phyloP scores from a whole-genome alignment of 176 grass and related monocot species.

The Stipa capillata region DNA sequence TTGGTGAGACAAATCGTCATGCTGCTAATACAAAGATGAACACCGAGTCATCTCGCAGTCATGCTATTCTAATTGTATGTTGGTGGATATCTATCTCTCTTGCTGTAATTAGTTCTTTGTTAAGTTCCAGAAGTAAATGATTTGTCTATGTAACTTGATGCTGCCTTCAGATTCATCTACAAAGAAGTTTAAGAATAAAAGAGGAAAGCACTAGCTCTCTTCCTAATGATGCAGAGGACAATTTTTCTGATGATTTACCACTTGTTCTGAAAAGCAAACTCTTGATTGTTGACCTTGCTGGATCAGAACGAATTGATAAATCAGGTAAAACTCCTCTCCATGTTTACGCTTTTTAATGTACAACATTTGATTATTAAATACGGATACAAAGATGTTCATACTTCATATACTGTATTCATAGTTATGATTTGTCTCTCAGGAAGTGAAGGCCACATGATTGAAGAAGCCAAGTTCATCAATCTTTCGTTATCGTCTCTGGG shows the following conservation, averaged over 20 bases:
- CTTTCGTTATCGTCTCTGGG: slow-evolving; percentile 88
- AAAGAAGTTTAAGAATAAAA: slow-evolving; percentile 63
- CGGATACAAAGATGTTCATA: neutral
- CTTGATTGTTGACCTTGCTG: slow-evolving; percentile 93
- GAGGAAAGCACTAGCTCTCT: slow-evolving; percentile 34
- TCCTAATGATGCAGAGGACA: slow-evolving; percentile 14
- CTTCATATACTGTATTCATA: neutral
- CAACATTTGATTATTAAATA: neutral
- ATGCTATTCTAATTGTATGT: slow-evolving; percentile 86
- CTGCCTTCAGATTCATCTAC: slow-evolving; percentile 62
- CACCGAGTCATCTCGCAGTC: slow-evolving; percentile 98
- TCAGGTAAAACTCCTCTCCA: slow-evolving; percentile 42
- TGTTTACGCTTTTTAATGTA: neutral
- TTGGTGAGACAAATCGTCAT: slow-evolving; percentile 82
- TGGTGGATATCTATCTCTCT: neutral
- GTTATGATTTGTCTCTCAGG: slow-evolving; percentile 35
- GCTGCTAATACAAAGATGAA: slow-evolving; percentile 98
- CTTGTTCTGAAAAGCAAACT: slow-evolving; percentile 88
- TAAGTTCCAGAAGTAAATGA: neutral
- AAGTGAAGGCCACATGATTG: slow-evolving; percentile 96
- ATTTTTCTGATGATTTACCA: slow-evolving; percentile 39
- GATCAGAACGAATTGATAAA: slow-evolving; percentile 93
- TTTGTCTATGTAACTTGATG: neutral
- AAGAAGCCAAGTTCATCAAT: slow-evolving; percentile 98
- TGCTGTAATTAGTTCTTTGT: slow-evolving; percentile 8